phyloP scores from a whole-genome alignment of 345 rosid species.

The Iberis pinnata region DNA sequence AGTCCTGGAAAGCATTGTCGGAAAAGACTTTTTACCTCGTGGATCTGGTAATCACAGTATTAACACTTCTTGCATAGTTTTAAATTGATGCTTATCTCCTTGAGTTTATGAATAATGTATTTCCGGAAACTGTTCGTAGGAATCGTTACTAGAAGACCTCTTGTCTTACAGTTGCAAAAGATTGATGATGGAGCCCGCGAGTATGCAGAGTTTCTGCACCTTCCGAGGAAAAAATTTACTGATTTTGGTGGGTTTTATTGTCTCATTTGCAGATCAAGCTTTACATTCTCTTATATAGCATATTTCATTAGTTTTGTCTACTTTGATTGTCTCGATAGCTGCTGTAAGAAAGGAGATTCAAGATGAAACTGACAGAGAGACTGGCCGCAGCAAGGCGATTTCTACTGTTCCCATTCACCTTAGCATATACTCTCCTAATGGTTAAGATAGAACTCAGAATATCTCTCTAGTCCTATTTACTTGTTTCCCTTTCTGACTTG shows the following conservation, averaged over 20 bases:
- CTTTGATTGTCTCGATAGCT: constrained; percentile 37
- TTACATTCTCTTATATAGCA: neutral
- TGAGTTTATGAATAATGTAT: neutral
- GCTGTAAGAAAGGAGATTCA: constrained; percentile 98
- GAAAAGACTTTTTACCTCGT: constrained; percentile 99
- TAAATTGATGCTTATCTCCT: neutral
- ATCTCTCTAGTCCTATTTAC: neutral
- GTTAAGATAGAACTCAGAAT: constrained; percentile 29
- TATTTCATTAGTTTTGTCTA: neutral
- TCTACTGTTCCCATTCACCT: constrained; percentile 98
- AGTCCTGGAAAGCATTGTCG: constrained; percentile 91
- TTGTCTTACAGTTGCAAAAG: constrained; percentile 97
- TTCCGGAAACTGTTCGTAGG: constrained; percentile 38
- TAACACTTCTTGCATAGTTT: neutral
- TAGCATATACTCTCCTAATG: constrained; percentile 86
- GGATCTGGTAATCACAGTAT: constrained; percentile 67
- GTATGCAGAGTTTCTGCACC: constrained; percentile 96
- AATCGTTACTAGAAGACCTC: constrained; percentile 93
- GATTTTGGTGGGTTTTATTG: constrained; percentile 57
- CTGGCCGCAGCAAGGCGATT: constrained; percentile 79
- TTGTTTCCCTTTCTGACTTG: neutral
- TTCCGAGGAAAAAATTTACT: constrained; percentile 69
- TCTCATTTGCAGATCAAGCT: neutral
- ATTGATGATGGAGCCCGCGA: constrained; percentile 83
- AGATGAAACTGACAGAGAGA: constrained; percentile 98